A percentile compares a stretch with the other conserved stretches of the same genome.
phyloP scores from a whole-genome alignment of 2,329 filamentous ascomycete genomes.

The Graphilbum ipis-grandicollis region DNA sequence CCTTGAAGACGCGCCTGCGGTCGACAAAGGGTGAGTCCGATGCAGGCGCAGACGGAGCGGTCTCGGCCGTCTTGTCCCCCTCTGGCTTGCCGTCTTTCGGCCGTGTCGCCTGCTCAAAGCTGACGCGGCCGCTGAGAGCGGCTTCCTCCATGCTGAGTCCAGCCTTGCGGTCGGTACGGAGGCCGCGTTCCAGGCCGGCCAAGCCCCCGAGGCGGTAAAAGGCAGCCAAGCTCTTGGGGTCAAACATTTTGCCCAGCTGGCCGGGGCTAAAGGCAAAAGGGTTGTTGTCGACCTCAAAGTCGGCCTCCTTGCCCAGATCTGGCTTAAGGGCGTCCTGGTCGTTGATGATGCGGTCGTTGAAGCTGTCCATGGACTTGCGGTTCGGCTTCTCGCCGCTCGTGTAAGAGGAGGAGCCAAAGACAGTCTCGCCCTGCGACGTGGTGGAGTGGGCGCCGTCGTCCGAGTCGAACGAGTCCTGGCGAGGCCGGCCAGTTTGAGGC shows the following conservation, averaged over 20 bases:
- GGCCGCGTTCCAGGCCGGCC: constrained; percentile 58
- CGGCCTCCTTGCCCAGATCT: constrained; percentile 56
- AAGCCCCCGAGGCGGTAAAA: constrained; percentile 70
- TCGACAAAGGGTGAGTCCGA: constrained; percentile 31
- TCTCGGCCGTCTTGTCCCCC: too few species aligned
- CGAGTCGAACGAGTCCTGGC: constrained; percentile 55
- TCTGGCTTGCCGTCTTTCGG: constrained; percentile 6
- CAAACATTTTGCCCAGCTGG: constrained; percentile 71
- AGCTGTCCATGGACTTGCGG: constrained; percentile 14
- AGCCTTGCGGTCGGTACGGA: constrained; percentile 52
- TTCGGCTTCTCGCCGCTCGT: constrained; percentile 21
- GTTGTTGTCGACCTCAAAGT: constrained; percentile 63
- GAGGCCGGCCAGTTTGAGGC: constrained; percentile 39
- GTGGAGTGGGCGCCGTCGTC: constrained; percentile 41
- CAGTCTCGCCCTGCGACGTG: constrained; percentile 45
- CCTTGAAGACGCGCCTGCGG: constrained; percentile 51
- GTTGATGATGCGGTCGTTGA: constrained; percentile 37
- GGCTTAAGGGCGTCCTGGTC: constrained; percentile 55
- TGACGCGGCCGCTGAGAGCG: constrained; percentile 43
- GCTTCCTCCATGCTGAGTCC: constrained; percentile 67
- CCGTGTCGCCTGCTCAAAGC: constrained; percentile 52
- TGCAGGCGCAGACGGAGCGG: background rate
- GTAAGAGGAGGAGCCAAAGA: constrained; percentile 31
- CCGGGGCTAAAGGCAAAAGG: constrained; percentile 75
- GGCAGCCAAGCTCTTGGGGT: constrained; percentile 71